Conservation (phyloP, 2,329 filamentous ascomycete genomes). For the Cryphonectria naterciae region DNA sequence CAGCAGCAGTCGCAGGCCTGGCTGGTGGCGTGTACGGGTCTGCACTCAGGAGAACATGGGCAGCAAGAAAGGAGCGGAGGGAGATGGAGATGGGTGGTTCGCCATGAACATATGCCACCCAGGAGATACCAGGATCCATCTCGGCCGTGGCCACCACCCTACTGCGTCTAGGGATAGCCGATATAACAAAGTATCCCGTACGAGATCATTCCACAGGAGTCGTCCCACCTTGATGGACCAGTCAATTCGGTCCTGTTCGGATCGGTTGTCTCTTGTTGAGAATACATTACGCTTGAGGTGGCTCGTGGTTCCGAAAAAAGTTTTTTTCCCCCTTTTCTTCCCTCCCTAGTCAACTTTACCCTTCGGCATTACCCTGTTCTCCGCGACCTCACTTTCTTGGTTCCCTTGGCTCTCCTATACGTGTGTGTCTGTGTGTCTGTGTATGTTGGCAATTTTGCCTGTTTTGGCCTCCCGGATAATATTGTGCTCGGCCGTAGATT, state of each 20-base stretch:
- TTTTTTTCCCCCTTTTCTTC: neutral
- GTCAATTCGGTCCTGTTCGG: neutral
- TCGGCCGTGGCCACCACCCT: neutral
- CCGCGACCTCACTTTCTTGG: neutral
- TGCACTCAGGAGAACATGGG: constrained; percentile 32
- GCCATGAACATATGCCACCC: constrained; percentile 1
- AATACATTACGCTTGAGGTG: neutral
- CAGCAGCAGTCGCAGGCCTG: constrained; percentile 37
- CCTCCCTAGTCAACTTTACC: neutral
- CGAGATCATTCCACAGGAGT: neutral
- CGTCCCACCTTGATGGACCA: neutral
- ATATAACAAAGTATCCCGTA: neutral
- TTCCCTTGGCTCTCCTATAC: neutral
- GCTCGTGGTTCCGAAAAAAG: neutral
- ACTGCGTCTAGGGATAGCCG: neutral
- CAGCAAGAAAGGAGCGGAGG: constrained; percentile 28
- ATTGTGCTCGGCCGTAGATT: constrained; percentile 6
- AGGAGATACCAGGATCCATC: no score
- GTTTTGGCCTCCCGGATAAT: constrained; percentile 4
- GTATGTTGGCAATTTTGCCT: neutral
- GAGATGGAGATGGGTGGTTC: constrained; percentile 23
- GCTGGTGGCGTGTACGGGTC: constrained; percentile 38
- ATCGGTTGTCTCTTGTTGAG: neutral
- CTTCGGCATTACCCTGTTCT: neutral
- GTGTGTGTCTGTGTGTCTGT: neutral